phyloP scores from a whole-genome alignment of 1,284 basidiomycete species.

The Cryptococcus amylolentus region DNA sequence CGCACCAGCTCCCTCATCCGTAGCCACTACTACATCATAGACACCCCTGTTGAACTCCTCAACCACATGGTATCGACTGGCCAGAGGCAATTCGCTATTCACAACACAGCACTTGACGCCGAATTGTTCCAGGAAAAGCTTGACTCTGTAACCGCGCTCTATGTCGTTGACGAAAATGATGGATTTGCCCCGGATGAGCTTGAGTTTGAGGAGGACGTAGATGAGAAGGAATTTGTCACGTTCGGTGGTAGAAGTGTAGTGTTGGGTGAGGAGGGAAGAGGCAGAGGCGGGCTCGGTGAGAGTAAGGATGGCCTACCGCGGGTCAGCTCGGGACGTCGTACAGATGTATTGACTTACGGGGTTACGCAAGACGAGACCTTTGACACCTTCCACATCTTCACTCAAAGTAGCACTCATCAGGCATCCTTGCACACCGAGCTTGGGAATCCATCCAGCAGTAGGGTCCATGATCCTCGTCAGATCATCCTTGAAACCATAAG shows the following conservation, averaged over 20 bases:
- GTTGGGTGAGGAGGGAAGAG: conserved; percentile 70
- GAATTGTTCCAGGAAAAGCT: conserved; percentile 97
- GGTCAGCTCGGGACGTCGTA: background rate
- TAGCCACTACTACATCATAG: conserved; percentile 98
- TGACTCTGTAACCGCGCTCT: conserved; percentile 71
- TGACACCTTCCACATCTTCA: conserved; percentile 86
- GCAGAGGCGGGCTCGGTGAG: conserved; percentile 79
- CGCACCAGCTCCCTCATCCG: conserved; percentile 73
- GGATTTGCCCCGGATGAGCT: conserved; percentile 81
- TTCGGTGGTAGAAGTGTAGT: conserved; percentile 62
- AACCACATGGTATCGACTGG: conserved; percentile 94
- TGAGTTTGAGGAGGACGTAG: conserved; percentile 62
- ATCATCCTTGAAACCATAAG: conserved; percentile 94
- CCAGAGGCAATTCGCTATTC: conserved; percentile 92
- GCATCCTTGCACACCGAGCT: conserved; percentile 82
- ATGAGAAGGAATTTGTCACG: conserved; percentile 26
- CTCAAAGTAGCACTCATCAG: conserved; percentile 98
- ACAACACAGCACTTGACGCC: conserved; percentile 94
- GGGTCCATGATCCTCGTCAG: conserved; percentile 73
- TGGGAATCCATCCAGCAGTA: conserved; percentile 63
- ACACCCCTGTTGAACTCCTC: conserved; percentile 99
- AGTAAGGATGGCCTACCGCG: conserved; percentile 67
- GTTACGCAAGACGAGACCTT: conserved; percentile 79
- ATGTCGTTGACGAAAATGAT: conserved; percentile 97
- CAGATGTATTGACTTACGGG: conserved; percentile 60